Percentiles rank a stretch among this genome's conserved stretches.
phyloP scores from a whole-genome alignment of 352 stramenopile genomes.

The Pythium volutum region DNA sequence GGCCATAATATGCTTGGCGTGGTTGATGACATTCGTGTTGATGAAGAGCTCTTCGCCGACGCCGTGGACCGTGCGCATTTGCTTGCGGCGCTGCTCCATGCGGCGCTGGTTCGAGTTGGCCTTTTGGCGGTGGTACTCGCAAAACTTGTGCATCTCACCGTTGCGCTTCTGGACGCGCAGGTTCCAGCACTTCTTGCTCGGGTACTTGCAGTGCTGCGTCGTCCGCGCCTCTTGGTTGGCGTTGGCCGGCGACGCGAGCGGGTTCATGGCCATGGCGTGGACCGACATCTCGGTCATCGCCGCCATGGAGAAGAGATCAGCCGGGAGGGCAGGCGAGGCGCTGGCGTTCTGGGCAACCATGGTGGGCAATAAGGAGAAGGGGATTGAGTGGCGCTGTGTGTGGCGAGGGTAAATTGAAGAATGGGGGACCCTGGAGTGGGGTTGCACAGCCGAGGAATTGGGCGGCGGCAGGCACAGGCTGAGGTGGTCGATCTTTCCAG shows the following conservation, averaged over 20 bases:
- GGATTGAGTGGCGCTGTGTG: neutral
- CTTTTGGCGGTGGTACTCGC: slow-evolving; percentile 83
- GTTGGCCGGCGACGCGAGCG: neutral
- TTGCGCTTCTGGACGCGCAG: slow-evolving; percentile 79
- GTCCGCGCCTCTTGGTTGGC: slow-evolving; percentile 18
- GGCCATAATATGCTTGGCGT: slow-evolving; percentile 24
- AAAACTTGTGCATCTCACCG: slow-evolving; percentile 83
- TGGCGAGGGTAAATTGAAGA: slow-evolving; percentile 16
- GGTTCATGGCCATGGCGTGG: slow-evolving; percentile 20
- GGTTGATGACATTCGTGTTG: slow-evolving; percentile 22
- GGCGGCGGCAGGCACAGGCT: neutral
- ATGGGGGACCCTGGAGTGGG: slow-evolving; percentile 3
- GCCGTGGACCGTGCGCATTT: slow-evolving; percentile 30
- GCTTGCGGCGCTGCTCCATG: slow-evolving; percentile 80
- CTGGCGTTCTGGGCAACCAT: slow-evolving; percentile 27
- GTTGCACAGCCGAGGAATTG: neutral
- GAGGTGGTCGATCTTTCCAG: slow-evolving; percentile 25
- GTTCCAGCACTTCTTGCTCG: slow-evolving; percentile 85
- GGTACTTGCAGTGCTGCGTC: slow-evolving; percentile 46
- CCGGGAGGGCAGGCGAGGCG: slow-evolving; percentile 15
- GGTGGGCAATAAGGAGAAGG: neutral
- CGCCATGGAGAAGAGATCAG: slow-evolving; percentile 27
- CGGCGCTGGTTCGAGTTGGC: slow-evolving; percentile 82
- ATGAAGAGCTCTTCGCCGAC: slow-evolving; percentile 23
- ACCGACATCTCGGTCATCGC: slow-evolving; percentile 27